A percentile compares a stretch with the other conserved stretches of the same genome.
These are phyloP conservation scores for Candida chauliodis DNA, from an alignment of 805 yeast genomes.

Conservation along the genomic window DNA sequence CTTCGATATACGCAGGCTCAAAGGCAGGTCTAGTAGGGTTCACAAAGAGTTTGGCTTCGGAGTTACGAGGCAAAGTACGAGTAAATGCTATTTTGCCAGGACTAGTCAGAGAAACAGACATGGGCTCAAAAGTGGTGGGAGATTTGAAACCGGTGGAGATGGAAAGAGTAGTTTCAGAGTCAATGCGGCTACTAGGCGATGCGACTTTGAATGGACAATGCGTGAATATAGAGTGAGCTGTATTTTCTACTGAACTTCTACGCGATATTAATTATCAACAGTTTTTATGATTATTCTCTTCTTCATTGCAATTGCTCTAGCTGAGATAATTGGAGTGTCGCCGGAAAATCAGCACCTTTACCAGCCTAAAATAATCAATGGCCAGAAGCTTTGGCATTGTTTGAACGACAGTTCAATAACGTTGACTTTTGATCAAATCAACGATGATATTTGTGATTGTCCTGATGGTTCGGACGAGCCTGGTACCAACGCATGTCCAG, in stretches of 20 bases:
- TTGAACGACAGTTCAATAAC: slow-evolving; percentile 61
- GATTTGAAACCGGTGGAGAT: slow-evolving; percentile 22
- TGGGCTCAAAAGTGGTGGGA: slow-evolving; percentile 39
- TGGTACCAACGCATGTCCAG: slow-evolving; percentile 80
- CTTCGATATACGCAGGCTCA: slow-evolving; percentile 63
- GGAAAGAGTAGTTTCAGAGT: slow-evolving; percentile 25
- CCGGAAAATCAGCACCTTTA: slow-evolving; percentile 44
- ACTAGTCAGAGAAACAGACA: slow-evolving; percentile 60
- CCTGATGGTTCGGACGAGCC: slow-evolving; percentile 99
- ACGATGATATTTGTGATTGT: slow-evolving; percentile 92
- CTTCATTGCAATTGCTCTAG: slow-evolving; percentile 1
- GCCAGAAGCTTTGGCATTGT: slow-evolving; percentile 56
- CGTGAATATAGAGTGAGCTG: slow-evolving; percentile 15
- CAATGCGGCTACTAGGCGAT: slow-evolving; percentile 19
- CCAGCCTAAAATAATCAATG: slow-evolving; percentile 40
- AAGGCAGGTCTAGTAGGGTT: slow-evolving; percentile 70
- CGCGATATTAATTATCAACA: slow-evolving; percentile 1
- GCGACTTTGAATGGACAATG: slow-evolving; percentile 28
- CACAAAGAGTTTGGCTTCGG: slow-evolving; percentile 56
- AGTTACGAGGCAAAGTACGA: slow-evolving; percentile 52
- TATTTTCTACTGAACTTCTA: neutral
- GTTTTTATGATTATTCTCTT: slow-evolving; percentile 1
- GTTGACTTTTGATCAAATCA: slow-evolving; percentile 59
- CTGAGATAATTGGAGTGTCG: slow-evolving; percentile 28
- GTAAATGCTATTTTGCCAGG: slow-evolving; percentile 73